Evolutionary conservation across 2,329 filamentous ascomycete species (phyloP), one percentile per base, ranked within the genome.

Genomic region (Helotiales sp.): DNA sequence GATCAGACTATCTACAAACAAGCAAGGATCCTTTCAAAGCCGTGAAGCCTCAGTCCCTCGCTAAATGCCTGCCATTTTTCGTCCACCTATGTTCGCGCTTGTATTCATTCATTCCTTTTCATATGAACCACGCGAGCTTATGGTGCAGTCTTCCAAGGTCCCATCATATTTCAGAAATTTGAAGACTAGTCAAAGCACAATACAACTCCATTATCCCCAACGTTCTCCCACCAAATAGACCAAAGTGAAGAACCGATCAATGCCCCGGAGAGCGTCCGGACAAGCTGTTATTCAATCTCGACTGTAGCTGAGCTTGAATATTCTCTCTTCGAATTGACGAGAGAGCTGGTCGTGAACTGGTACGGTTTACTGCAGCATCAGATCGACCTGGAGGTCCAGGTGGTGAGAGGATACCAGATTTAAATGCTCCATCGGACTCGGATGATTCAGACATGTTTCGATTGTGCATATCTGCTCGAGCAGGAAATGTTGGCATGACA

Each of bases 261-360:
- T 17, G 13, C 3, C 22, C 40, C 3, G 19, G 40, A 25, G 40
- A 44, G 9, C 38, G 25, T n/a, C 27, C 30, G 30, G 50, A 31
- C 54, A 60, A 52, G 40, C 56, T 61, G 33, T 46, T 57, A 22
- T 61, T 60, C 24, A 63, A 53, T 51, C 60, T 54, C 1, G 40
- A 40, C 29, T 65, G 61, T 19, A 62, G 53, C 27, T 44, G 12
- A 12, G 40, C 40, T 27, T 25, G 40, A 9, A 44, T 6, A 15
- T 44, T n/a, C 9, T 40, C 58, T 15, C 49, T 27, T 5, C 13
- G 53, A 29, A 56, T 30, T 29, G 59, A 59, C 7, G 58, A 62
- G 17, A 65, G 40, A 6, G 59, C 53, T 31, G 22, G n/a, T 52
- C 57, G 15, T 15, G 22, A 25, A 25, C 3, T 50, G 25, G 13